Percentiles rank a stretch among this genome's conserved stretches.
Conservation (phyloP, 192 early-diverging fungal species). For the Gigaspora rosea region DNA sequence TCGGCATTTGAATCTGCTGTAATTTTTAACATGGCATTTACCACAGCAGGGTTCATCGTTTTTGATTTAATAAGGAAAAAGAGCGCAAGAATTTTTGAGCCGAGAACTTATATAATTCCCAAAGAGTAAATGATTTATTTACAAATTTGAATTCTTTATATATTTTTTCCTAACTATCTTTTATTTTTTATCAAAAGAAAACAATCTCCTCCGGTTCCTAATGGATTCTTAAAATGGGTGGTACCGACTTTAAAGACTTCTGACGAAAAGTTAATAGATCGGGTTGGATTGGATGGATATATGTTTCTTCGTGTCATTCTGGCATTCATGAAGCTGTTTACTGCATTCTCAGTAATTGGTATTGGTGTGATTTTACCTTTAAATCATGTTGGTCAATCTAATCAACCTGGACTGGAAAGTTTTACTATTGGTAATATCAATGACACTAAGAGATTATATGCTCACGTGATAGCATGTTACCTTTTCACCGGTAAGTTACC, state of each 20-base stretch:
- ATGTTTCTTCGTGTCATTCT: constrained; percentile 77
- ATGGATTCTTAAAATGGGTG: constrained; percentile 63
- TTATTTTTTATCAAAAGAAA: constrained; percentile 36
- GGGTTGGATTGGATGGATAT: constrained; percentile 73
- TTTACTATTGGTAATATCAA: constrained; percentile 76
- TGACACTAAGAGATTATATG: constrained; percentile 61
- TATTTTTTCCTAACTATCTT: not conserved
- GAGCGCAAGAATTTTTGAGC: constrained; percentile 69
- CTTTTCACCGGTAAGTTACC: constrained; percentile 54
- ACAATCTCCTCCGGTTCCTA: constrained; percentile 54
- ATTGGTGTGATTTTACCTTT: constrained; percentile 69
- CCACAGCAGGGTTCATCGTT: constrained; percentile 50
- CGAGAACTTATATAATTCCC: constrained; percentile 64
- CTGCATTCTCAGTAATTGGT: constrained; percentile 55
- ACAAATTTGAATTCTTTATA: not conserved
- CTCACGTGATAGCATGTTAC: constrained; percentile 61
- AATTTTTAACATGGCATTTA: constrained; percentile 63
- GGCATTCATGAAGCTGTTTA: constrained; percentile 63
- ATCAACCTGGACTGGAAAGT: constrained; percentile 52
- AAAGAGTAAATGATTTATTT: constrained; percentile 44
- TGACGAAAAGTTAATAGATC: constrained; percentile 56
- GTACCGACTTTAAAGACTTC: constrained; percentile 51
- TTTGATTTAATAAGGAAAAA: constrained; percentile 70
- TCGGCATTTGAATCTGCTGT: constrained; percentile 68
- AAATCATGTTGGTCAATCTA: constrained; percentile 57